Evolutionary conservation across 441 rosid genomes (phyloP).

Genomic region (Aquilaria agallochum): DNA sequence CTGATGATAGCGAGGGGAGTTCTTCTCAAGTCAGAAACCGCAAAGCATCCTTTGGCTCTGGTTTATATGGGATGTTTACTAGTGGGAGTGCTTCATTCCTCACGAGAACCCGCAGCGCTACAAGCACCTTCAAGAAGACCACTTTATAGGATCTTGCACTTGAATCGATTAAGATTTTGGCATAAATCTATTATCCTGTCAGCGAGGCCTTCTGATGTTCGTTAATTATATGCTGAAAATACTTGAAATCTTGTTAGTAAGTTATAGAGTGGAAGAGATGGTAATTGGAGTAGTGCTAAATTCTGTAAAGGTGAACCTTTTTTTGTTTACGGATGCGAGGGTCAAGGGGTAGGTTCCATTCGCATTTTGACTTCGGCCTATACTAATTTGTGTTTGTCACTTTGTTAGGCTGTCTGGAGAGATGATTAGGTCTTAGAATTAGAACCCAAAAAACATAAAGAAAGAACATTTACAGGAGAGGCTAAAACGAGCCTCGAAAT

Average conservation of each 20-base stretch:
- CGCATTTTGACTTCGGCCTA: too few relatives aligned
- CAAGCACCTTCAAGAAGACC: conserved; percentile 30
- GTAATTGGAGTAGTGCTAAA: conserved; percentile 12
- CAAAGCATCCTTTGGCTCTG: conserved; percentile 29
- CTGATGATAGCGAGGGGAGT: conserved; percentile 19
- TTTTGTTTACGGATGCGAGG: not conserved
- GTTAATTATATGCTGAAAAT: too few relatives aligned
- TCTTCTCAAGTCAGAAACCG: conserved; percentile 19
- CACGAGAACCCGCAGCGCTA: conserved; percentile 42
- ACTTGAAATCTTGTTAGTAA: too few relatives aligned
- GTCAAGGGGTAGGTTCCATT: too few relatives aligned
- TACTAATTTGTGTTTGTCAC: too few relatives aligned
- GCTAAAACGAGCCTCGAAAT: too few relatives aligned
- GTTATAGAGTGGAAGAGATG: too few relatives aligned
- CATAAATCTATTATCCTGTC: not conserved
- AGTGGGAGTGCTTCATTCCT: conserved; percentile 33
- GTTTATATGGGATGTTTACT: conserved; percentile 22
- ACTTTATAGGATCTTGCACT: conserved; percentile 8
- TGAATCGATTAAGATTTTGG: conserved; percentile 5
- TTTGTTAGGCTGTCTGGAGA: too few relatives aligned
- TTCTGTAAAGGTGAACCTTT: conserved; percentile 30
- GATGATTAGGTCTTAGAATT: too few relatives aligned
- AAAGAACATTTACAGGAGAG: too few relatives aligned
- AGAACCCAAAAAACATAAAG: too few relatives aligned
- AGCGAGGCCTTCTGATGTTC: too few relatives aligned